A percentile compares a stretch with the other conserved stretches of the same genome.
Conservation (phyloP, 1,139 yeast genomes). For the Groenewaldozyma sp. region DNA sequence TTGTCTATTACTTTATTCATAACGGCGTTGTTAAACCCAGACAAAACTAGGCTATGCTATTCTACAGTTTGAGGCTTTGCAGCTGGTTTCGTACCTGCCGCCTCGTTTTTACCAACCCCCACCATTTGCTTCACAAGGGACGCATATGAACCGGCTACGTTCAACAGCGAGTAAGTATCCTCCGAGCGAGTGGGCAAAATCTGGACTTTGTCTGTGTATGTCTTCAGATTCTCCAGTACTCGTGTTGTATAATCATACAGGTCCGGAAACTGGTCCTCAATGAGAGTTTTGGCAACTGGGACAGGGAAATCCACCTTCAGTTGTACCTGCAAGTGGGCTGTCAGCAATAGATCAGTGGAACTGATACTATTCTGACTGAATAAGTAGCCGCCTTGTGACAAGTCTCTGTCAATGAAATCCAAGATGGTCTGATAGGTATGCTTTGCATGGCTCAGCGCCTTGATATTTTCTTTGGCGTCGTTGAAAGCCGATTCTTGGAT, state of each 20-base stretch:
- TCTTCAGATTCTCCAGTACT: constrained; percentile 3
- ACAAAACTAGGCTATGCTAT: constrained; percentile 36
- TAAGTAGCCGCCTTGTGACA: constrained; percentile 6
- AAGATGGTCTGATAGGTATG: constrained; percentile 29
- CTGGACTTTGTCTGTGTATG: background rate
- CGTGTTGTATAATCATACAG: constrained; percentile 8
- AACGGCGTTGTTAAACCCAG: constrained; percentile 55
- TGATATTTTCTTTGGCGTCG: constrained; percentile 45
- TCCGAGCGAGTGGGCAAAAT: constrained; percentile 1
- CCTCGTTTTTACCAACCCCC: no score
- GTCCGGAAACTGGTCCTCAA: constrained; percentile 17
- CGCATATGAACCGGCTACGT: constrained; percentile 1
- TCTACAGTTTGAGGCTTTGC: no score
- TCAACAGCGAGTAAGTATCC: constrained; percentile 8
- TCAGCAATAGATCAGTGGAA: constrained; percentile 20
- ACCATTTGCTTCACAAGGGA: no score
- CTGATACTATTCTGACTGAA: constrained; percentile 11
- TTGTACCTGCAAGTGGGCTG: constrained; percentile 22
- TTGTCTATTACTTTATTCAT: constrained; percentile 57
- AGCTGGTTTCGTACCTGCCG: no score
- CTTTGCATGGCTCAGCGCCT: constrained; percentile 39
- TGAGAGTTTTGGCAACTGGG: constrained; percentile 14
- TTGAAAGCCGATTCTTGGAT: constrained; percentile 37
- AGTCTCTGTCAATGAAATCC: background rate
- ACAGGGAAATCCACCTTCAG: constrained; percentile 17